Conservation (phyloP, 345 rosid species). For the Salix brachista region DNA sequence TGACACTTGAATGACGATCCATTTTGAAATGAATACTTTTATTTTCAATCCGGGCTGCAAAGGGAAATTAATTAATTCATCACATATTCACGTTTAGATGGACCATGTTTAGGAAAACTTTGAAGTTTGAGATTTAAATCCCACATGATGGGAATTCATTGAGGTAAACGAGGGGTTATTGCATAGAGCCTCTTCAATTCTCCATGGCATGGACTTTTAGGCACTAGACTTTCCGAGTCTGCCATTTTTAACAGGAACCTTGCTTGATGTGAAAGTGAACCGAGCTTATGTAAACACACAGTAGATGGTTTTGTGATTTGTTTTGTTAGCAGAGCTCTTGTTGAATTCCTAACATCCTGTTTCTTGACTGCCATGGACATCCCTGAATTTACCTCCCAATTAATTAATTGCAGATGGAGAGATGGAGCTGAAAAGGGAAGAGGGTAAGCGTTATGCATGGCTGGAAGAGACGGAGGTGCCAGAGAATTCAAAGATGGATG, state of each 20-base stretch:
- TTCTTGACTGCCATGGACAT: neutral
- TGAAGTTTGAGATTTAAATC: neutral
- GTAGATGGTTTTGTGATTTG: too few species aligned
- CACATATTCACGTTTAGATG: neutral
- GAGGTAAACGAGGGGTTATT: too few species aligned
- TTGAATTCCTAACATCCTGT: neutral
- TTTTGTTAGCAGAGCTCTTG: too few species aligned
- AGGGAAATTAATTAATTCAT: neutral
- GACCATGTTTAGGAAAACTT: neutral
- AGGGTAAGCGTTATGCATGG: conserved; percentile 31
- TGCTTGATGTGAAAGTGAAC: too few species aligned
- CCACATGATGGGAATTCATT: too few species aligned
- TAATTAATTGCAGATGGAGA: conserved; percentile 39
- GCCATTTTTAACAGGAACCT: too few species aligned
- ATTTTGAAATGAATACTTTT: neutral
- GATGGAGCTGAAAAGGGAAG: conserved; percentile 13
- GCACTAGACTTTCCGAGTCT: too few species aligned
- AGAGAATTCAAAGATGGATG: conserved; percentile 46
- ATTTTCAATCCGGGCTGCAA: neutral
- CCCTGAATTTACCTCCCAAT: neutral
- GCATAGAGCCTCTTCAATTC: too few species aligned
- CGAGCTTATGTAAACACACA: too few species aligned
- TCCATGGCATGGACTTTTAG: too few species aligned
- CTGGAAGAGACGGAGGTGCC: conserved; percentile 62
- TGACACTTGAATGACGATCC: neutral